Conservation (phyloP, 2,329 filamentous ascomycete species). For the Rhynchosporium agropyri region DNA sequence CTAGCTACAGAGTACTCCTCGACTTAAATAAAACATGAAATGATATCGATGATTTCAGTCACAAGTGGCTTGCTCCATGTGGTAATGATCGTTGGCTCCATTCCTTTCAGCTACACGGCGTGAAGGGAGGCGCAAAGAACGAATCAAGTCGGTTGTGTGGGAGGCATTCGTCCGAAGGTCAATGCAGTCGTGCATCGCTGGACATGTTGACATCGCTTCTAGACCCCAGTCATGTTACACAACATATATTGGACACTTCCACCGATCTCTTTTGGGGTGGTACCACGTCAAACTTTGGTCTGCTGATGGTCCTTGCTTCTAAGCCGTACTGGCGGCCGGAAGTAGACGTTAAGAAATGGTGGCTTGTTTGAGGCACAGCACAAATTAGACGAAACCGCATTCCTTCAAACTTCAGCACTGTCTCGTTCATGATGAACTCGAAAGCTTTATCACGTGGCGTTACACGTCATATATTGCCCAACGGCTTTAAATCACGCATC, state of each 20-base stretch:
- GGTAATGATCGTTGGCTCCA: background rate
- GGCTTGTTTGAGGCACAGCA: too few species aligned
- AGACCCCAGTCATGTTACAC: background rate
- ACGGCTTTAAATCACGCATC: too few species aligned
- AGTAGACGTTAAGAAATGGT: too few species aligned
- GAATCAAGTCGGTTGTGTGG: too few species aligned
- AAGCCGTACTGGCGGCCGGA: too few species aligned
- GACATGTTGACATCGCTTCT: background rate
- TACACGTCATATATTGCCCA: too few species aligned
- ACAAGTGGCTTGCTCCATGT: background rate
- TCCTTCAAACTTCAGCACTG: too few species aligned
- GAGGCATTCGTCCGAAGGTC: background rate
- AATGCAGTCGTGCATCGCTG: background rate
- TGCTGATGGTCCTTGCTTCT: background rate
- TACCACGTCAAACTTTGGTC: background rate
- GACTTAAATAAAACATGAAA: background rate
- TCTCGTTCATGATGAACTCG: too few species aligned
- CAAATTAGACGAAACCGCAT: too few species aligned
- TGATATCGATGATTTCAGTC: background rate
- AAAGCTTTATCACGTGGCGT: too few species aligned
- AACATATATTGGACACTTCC: background rate
- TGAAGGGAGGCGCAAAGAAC: too few species aligned
- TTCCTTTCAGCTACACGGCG: too few species aligned
- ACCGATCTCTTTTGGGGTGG: background rate
- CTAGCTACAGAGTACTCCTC: background rate